Evolutionary conservation across 2,329 filamentous ascomycete genomes (phyloP), one percentile per base, ranked within the genome.

Genomic region (Sporothrix euskadiensis): DNA sequence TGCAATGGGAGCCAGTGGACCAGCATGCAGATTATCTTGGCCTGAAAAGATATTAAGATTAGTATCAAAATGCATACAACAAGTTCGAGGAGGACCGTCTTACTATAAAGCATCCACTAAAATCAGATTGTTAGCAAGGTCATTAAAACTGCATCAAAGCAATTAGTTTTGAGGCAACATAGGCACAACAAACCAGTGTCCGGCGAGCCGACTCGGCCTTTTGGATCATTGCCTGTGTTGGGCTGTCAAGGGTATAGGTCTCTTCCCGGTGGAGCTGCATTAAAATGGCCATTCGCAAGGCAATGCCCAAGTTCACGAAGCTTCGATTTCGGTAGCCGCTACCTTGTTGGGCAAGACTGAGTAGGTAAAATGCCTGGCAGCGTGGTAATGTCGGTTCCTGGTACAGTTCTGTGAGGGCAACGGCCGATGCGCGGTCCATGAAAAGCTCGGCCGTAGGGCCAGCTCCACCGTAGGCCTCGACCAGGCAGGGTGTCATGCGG

Each of bases 311-410:
- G 76, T 88, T 88, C 72, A 88, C 87, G 76, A 86, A 87, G 78
- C 87, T 89, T 71, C 81, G 82, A 69, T 87, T 86, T 56, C 83
- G 85, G 75, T 85, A 80, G 0, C 86, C 87, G 71, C 84, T 87
- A 16, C 87, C 87, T 77, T 89, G 87, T 75, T 89, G 87, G 4
- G 87, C 87, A 72, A 89, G 85, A 76, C 86, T 88, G 19, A 89
- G 80, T 3, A 89, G 79, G 75, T 88, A 89, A 74, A 89, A 89
- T 0, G 84, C 87, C 78, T 89, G 88, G 70, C 86, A 88, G 56
- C 85, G 82, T 76, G 89, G 86, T 22, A 89, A 78, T 0, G 84
- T 87, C 0, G 87, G 85, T 71, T 84, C 83, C 54, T 83, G 80
- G 76, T 88, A 88, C 26, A 89, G 79, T 76, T 88, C 86, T 32